These are phyloP conservation scores for Pisolithus albus DNA, from an alignment of 768 basidiomycete species.

Conservation along the genomic window DNA sequence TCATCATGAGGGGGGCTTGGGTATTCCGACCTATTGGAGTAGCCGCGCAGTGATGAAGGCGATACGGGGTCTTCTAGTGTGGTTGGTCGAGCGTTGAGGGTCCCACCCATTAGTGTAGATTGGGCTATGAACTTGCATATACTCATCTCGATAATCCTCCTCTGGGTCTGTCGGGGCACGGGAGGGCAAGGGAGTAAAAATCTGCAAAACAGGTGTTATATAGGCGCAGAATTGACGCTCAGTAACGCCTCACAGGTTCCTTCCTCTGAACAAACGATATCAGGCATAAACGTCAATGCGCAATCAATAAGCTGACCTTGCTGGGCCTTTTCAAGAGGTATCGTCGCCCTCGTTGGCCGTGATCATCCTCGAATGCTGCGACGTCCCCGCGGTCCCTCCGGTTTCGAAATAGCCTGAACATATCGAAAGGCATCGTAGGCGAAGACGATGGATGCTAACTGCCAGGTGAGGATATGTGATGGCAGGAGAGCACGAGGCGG, in stretches of 20 bases:
- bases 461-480: constrained; percentile 18
- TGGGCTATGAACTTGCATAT: constrained; percentile 25
- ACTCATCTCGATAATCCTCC: constrained; percentile 27
- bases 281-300: constrained; percentile 2
- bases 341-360: constrained; percentile 19
- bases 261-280: constrained; percentile 20
- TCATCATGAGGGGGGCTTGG: constrained; percentile 18
- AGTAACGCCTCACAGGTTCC: constrained; percentile 22
- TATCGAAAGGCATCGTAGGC: constrained; percentile 31
- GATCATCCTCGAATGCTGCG: constrained; percentile 19
- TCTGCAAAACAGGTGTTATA: constrained; percentile 9
- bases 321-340: constrained; percentile 22
- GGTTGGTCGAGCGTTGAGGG: constrained; percentile 26
- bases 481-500: constrained; percentile 10
- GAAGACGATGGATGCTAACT: constrained; percentile 10
- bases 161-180: constrained; percentile 24
- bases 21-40: constrained; percentile 15
- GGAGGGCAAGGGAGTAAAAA: constrained; percentile 29
- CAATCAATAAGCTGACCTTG: constrained; percentile 16
- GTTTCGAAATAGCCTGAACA: constrained; percentile 31
- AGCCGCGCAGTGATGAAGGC: constrained; percentile 17
- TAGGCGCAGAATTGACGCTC: constrained; percentile 2
- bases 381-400: constrained; percentile 22
- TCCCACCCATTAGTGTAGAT: constrained; percentile 26
- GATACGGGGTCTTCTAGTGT: constrained; percentile 15